Conservation (phyloP, 2,329 filamentous ascomycete species). For the Elsinoe ampelina region DNA sequence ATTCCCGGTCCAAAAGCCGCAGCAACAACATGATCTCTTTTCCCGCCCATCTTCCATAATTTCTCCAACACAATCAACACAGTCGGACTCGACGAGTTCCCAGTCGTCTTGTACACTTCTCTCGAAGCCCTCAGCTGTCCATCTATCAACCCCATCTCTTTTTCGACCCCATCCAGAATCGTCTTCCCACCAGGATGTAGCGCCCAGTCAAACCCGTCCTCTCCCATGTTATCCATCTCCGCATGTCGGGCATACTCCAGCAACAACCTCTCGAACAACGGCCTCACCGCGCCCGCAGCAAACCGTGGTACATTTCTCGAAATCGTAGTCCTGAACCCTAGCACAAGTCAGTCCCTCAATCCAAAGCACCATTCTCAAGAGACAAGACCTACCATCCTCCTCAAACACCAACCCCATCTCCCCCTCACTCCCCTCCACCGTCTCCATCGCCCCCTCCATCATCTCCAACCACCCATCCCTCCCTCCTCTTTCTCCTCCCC, state of each 20-base stretch:
- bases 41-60: slow-evolving; percentile 33
- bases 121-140: slow-evolving; percentile 63
- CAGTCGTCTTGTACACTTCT: slow-evolving; percentile 57
- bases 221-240: neutral
- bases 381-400: slow-evolving; percentile 41
- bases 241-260: neutral
- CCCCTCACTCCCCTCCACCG: slow-evolving; percentile 51
- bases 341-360: neutral
- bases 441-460: slow-evolving; percentile 55
- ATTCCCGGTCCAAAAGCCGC: slow-evolving; percentile 65
- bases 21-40: slow-evolving; percentile 52
- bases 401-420: slow-evolving; percentile 59
- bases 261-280: slow-evolving; percentile 12
- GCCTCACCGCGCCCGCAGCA: slow-evolving; percentile 5
- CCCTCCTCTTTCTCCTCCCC: slow-evolving; percentile 48
- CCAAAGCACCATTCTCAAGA: too few species aligned
- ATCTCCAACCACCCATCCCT: slow-evolving; percentile 45
- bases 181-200: slow-evolving; percentile 61
- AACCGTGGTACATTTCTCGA: slow-evolving; percentile 21
- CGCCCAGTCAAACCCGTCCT: slow-evolving; percentile 58
- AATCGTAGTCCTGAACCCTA: slow-evolving; percentile 14
- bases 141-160: slow-evolving; percentile 46
- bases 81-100: slow-evolving; percentile 59
- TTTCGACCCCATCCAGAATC: slow-evolving; percentile 55
- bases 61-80: slow-evolving; percentile 59